Evolutionary conservation across 306 rosid genomes (phyloP), one percentile per base, ranked within the genome.

Genomic region (Oemleria cerasiformis): DNA sequence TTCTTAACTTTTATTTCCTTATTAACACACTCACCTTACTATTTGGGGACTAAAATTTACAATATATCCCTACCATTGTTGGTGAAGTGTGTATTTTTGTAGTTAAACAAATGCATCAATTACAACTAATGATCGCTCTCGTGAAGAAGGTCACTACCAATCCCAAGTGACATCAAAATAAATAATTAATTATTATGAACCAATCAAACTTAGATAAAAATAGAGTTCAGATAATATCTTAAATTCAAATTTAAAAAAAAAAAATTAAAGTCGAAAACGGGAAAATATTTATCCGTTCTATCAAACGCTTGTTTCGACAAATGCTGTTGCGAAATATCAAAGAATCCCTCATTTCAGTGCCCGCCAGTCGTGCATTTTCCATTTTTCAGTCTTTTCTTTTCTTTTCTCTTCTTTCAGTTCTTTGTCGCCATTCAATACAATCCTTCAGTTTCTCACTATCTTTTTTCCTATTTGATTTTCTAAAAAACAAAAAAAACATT

Each of bases 381-480:
- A 19, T n/a, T 41, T 41, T 40, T 14, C 72, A 78, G 72, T 71
- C 36, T 25, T 55, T 59, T 59, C 10, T 34, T 15, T 4, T 39
- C 25, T 38, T 23, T 8, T 17, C 12, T 54, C 5, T 1, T 8
- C 7, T 4, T 2, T 4, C 66, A 61, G 47, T 45, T 16, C 44
- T 44, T 39, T 21, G 21, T 69, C 41, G 38, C 63, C 57, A n/a
- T 51, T 21, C 21, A 30, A 30, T 30, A 1, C 3, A 30, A 42
- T 43, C 36, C 23, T 40, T 70, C 70, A 79, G 73, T 72, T 30
- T 67, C 61, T 69, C 73, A 58, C 72, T 73, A 42, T 70, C 20
- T 14, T 30, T 48, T 19, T 44, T 45, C 1, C 3, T 3, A 71
- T 13, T 56, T n/a, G n/a, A n/a, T n/a, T n/a, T n/a, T n/a, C n/a